Base-by-base conservation (phyloP, 306 rosid genomes). In the Lathyrus sativus region DNA sequence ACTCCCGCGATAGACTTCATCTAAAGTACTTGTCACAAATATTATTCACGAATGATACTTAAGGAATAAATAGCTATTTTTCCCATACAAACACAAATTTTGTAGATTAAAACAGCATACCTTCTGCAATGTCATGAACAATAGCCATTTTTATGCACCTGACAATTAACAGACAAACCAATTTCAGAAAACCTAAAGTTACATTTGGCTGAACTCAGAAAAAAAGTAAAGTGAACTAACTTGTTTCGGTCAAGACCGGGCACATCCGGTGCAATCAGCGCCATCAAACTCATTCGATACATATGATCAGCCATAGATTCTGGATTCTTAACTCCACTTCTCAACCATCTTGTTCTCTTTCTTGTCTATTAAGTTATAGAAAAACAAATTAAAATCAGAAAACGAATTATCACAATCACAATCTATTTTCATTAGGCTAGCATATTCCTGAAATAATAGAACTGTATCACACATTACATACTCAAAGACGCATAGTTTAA, bases 281-380 rank as follows among this genome's bases (percentile, higher is more conserved):
- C 90, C 97, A 93, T 88, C 67, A 90, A 17, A 31, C 95, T 76
- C 98, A 88, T 93, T 68, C 98, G 80, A 61, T 93, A 87, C 97
- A 88, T 93, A 74, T 93, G 98, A 89, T 90, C 97, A 3, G 96
- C 96, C 49, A 90, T 68, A 17, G 98, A 88, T 81, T 90, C 97
- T 1, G 96, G 90, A 79, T 84, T 80, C 81, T 82, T 60, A 0
- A 86, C 83, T 7, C 67, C 86, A 69, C 67, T 86, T 45, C 77
- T 61, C 48, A 93, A 56, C 97, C 98, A 93, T 48, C 98, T 95
- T 41, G 91, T 75, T 82, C 98, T 85, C 42, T 88, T 93, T 12
- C 96, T 90, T 14, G 89, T 82, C 98, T 93, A 46, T 76, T 65
- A 35, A 57, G 45, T 35, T 26, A 66, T 9, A 31, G 45, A 15